Base-by-base conservation (phyloP, 139 green algal species). In the Picochlorum costavermella region DNA sequence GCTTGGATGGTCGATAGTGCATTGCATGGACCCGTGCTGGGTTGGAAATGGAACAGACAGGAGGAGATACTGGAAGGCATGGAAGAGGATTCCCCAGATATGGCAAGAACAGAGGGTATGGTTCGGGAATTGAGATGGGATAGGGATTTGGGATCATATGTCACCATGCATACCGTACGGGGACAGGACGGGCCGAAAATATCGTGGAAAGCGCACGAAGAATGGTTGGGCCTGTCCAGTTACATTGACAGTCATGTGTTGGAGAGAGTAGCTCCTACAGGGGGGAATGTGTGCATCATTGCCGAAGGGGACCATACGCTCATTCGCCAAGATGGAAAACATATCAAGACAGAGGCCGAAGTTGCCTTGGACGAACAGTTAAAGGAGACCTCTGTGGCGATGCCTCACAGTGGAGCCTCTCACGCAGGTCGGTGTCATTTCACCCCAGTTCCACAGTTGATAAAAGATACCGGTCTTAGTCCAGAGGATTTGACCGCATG, bases 251-350 rank as follows among this genome's bases (percentile, higher is more conserved):
- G 53, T 13, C 51, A 40, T 2, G 43, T 80, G 9, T 37, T 92
- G 2, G 60, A 75, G 9, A 25, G 43, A 13, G 26, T 92, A 17
- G 33, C 72, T 65, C 83, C 84, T 3, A 61, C 85, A 37, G 45
- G 74, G 26, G 80, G 80, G 25, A 79, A 77, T 65, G 75, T 88
- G 44, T 83, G 69, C 69, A 73, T 89, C 17, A 77, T 84, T 43
- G 64, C 74, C 4, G 85, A 92, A 31, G 80, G 67, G 8, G 64
- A 80, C 33, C 70, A 75, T 6, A 49, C 44, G 4, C 16, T 20
- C 4, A 26, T 36, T 16, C 12, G 14, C 4, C 50, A 17, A 59
- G 50, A 17, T 55, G 48, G 48, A 40, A 40, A 40, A 4, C 33
- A 40, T 40, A 40, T 40, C 9, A 40, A 40, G 33, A 40, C 33